Evolutionary conservation across 805 yeast genomes (phyloP), one percentile per base, ranked within the genome.

Genomic region (Starmerella riodocensis): DNA sequence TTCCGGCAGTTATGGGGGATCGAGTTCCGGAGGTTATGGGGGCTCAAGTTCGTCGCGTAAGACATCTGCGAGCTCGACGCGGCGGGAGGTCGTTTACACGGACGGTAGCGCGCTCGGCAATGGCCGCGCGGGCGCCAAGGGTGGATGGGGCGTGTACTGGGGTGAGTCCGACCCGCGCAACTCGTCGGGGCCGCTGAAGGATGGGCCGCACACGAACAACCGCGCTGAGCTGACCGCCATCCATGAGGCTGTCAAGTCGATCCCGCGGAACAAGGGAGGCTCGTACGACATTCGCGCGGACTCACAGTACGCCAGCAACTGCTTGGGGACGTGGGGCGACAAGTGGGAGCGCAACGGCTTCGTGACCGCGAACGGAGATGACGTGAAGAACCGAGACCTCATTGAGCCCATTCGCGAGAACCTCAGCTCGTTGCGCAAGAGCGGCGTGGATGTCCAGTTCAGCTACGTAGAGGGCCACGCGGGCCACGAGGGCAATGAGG

Each of bases 121-220:
- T 50, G 85, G 84, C 0, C 60, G 52, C 17, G 33, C 36, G 0
- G 47, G 49, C 7, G 63, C 69, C 1, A 41, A 49, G 3, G 75
- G 78, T 0, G 95, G 96, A 0, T 74, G 70, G 51, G 96, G 94
- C 19, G 80, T 79, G 0, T 83, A 62, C 54, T 82, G 69, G 55
- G 86, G 84, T 0, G 60, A 49, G 0, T 52, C 57, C 26, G 78
- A 76, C 50, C 42, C 65, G 2, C 57, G 78, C 32, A 80, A 79
- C 54, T 60, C 65, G 8, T 63, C 77, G 0, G 72, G 64, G 4
- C 71, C 77, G 0, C 61, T 83, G 20, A 30, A n/a, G 2, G 16
- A 9, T 6, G 66, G 63, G 2, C 52, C 52, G 3, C 84, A 76
- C 25, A 82, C 94, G 1, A 85, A 84, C 50, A 85, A 81, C 48